Evolutionary conservation across 2,329 filamentous ascomycete species (phyloP).

Genomic region (Chlorencoelia australis): DNA sequence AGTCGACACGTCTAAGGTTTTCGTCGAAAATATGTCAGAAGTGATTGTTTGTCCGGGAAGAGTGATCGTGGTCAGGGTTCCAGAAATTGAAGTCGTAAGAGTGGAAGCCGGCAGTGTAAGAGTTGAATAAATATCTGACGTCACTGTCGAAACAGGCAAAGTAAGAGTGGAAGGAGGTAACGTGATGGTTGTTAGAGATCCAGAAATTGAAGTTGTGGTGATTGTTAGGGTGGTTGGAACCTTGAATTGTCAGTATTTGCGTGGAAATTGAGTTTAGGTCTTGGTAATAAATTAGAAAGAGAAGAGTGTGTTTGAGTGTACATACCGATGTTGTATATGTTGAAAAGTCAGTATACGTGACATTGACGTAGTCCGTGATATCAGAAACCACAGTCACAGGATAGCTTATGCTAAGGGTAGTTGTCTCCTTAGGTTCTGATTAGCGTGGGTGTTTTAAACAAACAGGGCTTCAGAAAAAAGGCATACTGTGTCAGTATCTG

Average conservation of each 20-base stretch:
- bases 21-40: background rate
- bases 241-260: background rate
- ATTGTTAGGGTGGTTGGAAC: constrained; percentile 3
- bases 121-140: background rate
- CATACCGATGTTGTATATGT: background rate
- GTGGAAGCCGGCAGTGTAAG: constrained; percentile 1
- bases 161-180: constrained; percentile 4
- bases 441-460: background rate
- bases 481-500: constrained; percentile 1
- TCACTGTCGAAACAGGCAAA: background rate
- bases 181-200: constrained; percentile 8
- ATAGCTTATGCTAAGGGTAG: background rate
- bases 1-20: background rate
- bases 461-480: background rate
- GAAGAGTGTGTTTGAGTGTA: too few relatives aligned
- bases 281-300: too few relatives aligned
- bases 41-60: background rate
- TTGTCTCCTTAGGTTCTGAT: background rate
- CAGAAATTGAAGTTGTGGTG: constrained; percentile 7
- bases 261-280: too few relatives aligned
- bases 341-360: background rate
- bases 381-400: constrained; percentile 1
- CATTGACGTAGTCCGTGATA: background rate
- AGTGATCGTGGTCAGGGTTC: constrained; percentile 3
- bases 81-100: constrained; percentile 7